Evolutionary conservation across 345 rosid genomes (phyloP).

Genomic region (Physaria fendleri): DNA sequence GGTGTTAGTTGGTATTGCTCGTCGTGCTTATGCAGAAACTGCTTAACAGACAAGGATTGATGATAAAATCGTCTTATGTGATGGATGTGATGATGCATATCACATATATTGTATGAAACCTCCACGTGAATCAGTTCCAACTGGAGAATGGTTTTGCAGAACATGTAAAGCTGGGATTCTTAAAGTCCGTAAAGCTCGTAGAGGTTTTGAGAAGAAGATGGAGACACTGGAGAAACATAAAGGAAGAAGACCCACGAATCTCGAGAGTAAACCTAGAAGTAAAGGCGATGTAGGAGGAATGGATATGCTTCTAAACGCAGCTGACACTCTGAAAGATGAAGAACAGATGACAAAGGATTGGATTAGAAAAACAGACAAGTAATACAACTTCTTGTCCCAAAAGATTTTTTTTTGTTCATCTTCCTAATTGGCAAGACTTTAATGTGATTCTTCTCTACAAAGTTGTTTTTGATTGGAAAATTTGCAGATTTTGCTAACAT

Average conservation of each 20-base stretch:
- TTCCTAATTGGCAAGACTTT: background rate
- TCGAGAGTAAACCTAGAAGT: slow-evolving; percentile 10
- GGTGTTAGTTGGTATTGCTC: slow-evolving; percentile 88
- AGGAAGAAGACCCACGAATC: slow-evolving; percentile 15
- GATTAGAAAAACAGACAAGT: background rate
- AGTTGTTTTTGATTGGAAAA: background rate
- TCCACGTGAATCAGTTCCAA: slow-evolving; percentile 45
- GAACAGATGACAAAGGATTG: slow-evolving; percentile 39
- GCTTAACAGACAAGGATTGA: slow-evolving; percentile 74
- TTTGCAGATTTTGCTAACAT: slow-evolving; percentile 8
- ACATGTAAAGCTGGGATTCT: slow-evolving; percentile 51
- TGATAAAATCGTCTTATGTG: slow-evolving; percentile 73
- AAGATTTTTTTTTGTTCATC: background rate
- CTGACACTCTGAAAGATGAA: slow-evolving; percentile 48
- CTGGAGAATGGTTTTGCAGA: slow-evolving; percentile 77
- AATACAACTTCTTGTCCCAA: background rate
- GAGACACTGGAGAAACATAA: slow-evolving; percentile 29
- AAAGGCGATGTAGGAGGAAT: slow-evolving; percentile 45
- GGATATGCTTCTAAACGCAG: slow-evolving; percentile 82
- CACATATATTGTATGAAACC: slow-evolving; percentile 86
- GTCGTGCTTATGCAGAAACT: slow-evolving; percentile 75
- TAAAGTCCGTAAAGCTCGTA: slow-evolving; percentile 43
- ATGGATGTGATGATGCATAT: slow-evolving; percentile 87
- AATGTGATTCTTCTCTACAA: slow-evolving; percentile 1
- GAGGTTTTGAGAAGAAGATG: slow-evolving; percentile 35